phyloP scores from a whole-genome alignment of 805 yeast genomes.

The Nakazawaea ernobii region DNA sequence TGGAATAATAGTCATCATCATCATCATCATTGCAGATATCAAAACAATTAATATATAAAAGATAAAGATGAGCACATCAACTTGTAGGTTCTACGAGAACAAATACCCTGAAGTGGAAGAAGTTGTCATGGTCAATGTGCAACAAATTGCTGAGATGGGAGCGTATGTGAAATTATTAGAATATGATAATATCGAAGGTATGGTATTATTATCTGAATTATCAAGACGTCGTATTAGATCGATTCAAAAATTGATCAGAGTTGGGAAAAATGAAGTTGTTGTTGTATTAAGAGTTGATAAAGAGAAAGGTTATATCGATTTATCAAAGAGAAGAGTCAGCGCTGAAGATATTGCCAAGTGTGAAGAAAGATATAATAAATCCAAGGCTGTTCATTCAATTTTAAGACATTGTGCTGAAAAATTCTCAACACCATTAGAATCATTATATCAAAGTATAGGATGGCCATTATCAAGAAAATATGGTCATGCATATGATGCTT shows the following conservation, averaged over 20 bases:
- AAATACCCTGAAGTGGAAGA: slow-evolving; percentile 98
- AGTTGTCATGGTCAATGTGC: slow-evolving; percentile 98
- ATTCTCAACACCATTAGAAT: slow-evolving; percentile 81
- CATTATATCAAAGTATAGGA: slow-evolving; percentile 80
- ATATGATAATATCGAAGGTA: slow-evolving; percentile 97
- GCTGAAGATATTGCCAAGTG: slow-evolving; percentile 95
- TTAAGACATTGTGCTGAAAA: slow-evolving; percentile 98
- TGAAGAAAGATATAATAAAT: slow-evolving; percentile 95
- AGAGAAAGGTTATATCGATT: slow-evolving; percentile 96
- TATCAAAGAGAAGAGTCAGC: slow-evolving; percentile 96
- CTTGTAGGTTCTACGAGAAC: slow-evolving; percentile 96
- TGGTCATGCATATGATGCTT: slow-evolving; percentile 97
- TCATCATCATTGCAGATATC: neutral
- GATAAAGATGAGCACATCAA: slow-evolving; percentile 68
- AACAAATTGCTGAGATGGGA: slow-evolving; percentile 98
- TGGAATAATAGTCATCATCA: neutral
- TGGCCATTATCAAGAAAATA: slow-evolving; percentile 96
- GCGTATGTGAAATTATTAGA: slow-evolving; percentile 95
- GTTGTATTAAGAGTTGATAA: slow-evolving; percentile 97
- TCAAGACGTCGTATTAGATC: slow-evolving; percentile 99
- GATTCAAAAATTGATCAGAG: slow-evolving; percentile 94
- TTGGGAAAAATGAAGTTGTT: slow-evolving; percentile 97
- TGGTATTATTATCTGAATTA: slow-evolving; percentile 92
- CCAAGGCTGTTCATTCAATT: slow-evolving; percentile 97
- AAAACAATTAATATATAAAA: neutral